phyloP scores from a whole-genome alignment of 2,329 filamentous ascomycete genomes.

The Aspergillus pseudonomiae region DNA sequence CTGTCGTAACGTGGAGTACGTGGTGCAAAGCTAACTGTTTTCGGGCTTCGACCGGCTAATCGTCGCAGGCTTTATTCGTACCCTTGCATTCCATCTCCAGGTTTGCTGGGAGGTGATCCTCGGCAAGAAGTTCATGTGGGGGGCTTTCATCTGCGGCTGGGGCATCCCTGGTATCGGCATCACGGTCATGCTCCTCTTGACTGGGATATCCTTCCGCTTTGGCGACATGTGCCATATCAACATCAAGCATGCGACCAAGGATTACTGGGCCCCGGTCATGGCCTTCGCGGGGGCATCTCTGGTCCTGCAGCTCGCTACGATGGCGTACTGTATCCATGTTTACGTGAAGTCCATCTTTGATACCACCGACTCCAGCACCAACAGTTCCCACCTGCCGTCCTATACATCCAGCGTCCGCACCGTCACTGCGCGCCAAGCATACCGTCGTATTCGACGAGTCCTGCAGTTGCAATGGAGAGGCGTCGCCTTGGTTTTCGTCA shows the following conservation, averaged over 20 bases:
- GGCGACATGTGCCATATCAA: constrained; percentile 94
- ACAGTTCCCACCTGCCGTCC: constrained; percentile 70
- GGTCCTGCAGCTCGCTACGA: constrained; percentile 81
- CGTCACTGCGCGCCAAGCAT: constrained; percentile 84
- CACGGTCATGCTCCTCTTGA: constrained; percentile 75
- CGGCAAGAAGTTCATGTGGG: constrained; percentile 86
- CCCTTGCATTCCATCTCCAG: constrained; percentile 90
- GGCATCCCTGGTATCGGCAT: constrained; percentile 77
- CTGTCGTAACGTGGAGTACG: constrained; percentile 78
- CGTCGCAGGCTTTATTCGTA: constrained; percentile 73
- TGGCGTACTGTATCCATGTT: constrained; percentile 90
- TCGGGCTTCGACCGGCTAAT: background rate
- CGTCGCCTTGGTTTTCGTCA: constrained; percentile 85
- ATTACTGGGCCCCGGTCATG: constrained; percentile 88
- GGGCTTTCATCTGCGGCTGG: constrained; percentile 79
- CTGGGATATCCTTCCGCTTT: constrained; percentile 92
- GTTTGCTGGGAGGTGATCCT: constrained; percentile 97
- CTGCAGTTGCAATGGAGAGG: constrained; percentile 93
- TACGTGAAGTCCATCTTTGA: constrained; percentile 84
- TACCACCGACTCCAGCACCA: constrained; percentile 67
- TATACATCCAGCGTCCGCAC: constrained; percentile 76
- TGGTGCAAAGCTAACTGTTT: constrained; percentile 7
- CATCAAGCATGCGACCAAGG: constrained; percentile 77
- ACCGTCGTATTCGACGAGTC: constrained; percentile 81
- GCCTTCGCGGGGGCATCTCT: constrained; percentile 75